phyloP scores from a whole-genome alignment of 805 yeast genomes.

The Torulaspora gathmanii region DNA sequence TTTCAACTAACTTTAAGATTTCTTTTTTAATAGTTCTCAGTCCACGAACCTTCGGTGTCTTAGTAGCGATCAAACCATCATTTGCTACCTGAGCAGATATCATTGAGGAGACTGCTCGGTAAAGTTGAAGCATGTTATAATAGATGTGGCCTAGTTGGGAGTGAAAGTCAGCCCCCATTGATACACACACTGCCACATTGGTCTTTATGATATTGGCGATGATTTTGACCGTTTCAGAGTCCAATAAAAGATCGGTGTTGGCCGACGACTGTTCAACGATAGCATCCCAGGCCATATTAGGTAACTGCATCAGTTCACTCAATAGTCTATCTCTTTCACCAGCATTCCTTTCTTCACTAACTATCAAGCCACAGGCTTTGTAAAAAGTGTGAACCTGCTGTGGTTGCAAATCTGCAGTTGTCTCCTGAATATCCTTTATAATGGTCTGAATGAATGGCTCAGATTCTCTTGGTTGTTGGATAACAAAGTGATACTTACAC shows the following conservation, averaged over 20 bases:
- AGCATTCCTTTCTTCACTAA: slow-evolving; percentile 75
- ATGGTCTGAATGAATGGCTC: slow-evolving; percentile 92
- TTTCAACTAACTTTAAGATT: slow-evolving; percentile 80
- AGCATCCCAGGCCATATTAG: slow-evolving; percentile 91
- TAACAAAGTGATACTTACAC: slow-evolving; percentile 93
- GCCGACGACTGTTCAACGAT: slow-evolving; percentile 79
- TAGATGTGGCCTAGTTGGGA: slow-evolving; percentile 84
- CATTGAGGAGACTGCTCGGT: slow-evolving; percentile 82
- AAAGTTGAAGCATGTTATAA: slow-evolving; percentile 82
- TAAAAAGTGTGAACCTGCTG: slow-evolving; percentile 97
- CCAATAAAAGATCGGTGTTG: slow-evolving; percentile 73
- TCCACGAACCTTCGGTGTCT: slow-evolving; percentile 91
- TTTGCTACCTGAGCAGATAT: slow-evolving; percentile 72
- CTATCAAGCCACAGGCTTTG: slow-evolving; percentile 93
- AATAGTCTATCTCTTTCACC: slow-evolving; percentile 67
- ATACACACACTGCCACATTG: slow-evolving; percentile 90
- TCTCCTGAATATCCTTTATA: slow-evolving; percentile 72
- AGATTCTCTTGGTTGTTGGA: slow-evolving; percentile 74
- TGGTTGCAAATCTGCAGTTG: slow-evolving; percentile 89
- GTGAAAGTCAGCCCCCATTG: slow-evolving; percentile 87
- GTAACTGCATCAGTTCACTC: slow-evolving; percentile 77
- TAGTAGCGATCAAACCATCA: slow-evolving; percentile 86
- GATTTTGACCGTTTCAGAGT: slow-evolving; percentile 82
- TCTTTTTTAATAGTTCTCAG: slow-evolving; percentile 95
- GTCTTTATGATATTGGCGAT: slow-evolving; percentile 93